Evolutionary conservation across 192 early-diverging fungal species (phyloP), one percentile per base, ranked within the genome.

Genomic region (Backusella parvicylindrica): DNA sequence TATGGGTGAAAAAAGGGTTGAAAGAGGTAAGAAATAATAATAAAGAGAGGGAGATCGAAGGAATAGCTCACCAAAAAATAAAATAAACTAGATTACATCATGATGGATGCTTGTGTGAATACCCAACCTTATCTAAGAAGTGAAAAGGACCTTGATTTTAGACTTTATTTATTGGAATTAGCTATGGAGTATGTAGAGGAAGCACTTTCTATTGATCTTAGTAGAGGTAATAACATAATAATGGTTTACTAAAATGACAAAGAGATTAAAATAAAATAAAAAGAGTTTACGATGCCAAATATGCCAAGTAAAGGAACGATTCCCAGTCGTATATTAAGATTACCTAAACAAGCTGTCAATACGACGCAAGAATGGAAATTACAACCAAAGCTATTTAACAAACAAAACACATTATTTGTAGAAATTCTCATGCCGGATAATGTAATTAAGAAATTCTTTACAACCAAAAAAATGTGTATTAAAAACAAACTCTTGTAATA

Each of bases 51-150:
- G 13, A n/a, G 32, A 8, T 11, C 6, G 8, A n/a, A 12, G 0
- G 9, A 18, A 72, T 56, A 23, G n/a, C 35, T 1, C 23, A 5
- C 2, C 6, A 63, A 21, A 8, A 8, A 16, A 53, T 33, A 38
- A 15, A 37, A 63, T 90, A 83, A 83, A 28, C 82, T 82, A 33
- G 41, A 64, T 13, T 88, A 86, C 67, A 68, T 91, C 6, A 90
- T 92, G 4, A 85, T 90, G 68, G 92, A 94, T 79, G 90, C 90
- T 15, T 91, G 90, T 66, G 79, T 94, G 32, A 82, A 94, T 74
- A 82, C 86, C 2, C 74, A 86, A 11, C 81, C 88, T 21, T 83
- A 83, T 33, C 70, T 81, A 38, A 87, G 93, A 66, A 69, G 88
- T 18, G 75, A 78, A 36, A 75, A 76, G 43, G 92, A 94, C 40